Evolutionary conservation across 2,329 filamentous ascomycete genomes (phyloP).

Genomic region (Scedosporium boydii): DNA sequence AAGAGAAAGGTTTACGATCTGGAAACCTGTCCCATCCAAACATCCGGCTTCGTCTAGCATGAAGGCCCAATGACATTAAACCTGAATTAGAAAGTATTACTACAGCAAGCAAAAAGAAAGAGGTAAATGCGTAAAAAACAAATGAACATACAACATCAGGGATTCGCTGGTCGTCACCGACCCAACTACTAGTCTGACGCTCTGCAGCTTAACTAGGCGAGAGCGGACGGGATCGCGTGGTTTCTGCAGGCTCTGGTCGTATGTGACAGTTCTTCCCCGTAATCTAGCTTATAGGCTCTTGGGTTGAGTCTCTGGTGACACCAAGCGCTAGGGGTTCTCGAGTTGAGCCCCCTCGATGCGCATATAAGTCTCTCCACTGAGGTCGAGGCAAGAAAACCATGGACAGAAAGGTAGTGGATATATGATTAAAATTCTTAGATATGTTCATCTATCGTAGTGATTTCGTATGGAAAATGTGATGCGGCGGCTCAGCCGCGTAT

Average conservation of each 20-base stretch:
- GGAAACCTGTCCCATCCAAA: too few relatives aligned
- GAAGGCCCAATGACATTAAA: neutral
- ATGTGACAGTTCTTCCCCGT: neutral
- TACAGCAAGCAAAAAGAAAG: neutral
- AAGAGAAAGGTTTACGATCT: too few relatives aligned
- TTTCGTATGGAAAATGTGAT: too few relatives aligned
- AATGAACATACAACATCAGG: neutral
- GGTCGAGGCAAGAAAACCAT: neutral
- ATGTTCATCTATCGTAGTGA: neutral
- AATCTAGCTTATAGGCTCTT: too few relatives aligned
- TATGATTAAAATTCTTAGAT: neutral
- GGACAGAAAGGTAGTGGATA: neutral
- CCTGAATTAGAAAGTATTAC: neutral
- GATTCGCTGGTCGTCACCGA: neutral
- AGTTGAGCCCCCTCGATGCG: too few relatives aligned
- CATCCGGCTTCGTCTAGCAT: too few relatives aligned
- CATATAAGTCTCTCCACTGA: too few relatives aligned
- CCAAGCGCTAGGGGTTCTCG: too few relatives aligned
- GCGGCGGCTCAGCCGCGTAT: too few relatives aligned
- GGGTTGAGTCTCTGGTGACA: too few relatives aligned
- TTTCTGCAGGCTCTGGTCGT: neutral
- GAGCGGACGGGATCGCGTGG: neutral
- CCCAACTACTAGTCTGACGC: constrained; percentile 1
- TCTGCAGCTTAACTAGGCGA: constrained; percentile 1
- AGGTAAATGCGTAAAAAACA: neutral